A percentile compares a stretch with the other conserved stretches of the same genome.
phyloP scores from a whole-genome alignment of 495 filamentous ascomycete species.

The Talaromyces borbonicus region DNA sequence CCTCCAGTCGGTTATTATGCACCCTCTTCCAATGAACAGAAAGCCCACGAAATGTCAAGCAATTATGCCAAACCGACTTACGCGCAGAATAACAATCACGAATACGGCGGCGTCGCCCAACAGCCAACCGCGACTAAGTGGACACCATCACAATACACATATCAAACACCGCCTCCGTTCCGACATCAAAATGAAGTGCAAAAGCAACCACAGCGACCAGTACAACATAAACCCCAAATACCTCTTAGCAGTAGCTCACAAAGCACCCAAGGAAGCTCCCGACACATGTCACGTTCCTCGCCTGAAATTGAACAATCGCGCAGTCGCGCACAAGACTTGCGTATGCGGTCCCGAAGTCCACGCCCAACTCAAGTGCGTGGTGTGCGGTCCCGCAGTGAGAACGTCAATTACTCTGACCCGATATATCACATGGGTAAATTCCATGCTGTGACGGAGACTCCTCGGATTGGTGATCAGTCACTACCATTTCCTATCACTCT shows the following conservation, averaged over 20 bases:
- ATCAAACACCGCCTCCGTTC: background rate
- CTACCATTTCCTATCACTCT: conserved; percentile 21
- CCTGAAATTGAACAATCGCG: conserved; percentile 6
- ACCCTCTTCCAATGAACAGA: conserved; percentile 10
- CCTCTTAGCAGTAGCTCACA: background rate
- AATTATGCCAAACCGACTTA: background rate
- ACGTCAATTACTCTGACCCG: conserved; percentile 18
- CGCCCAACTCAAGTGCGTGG: conserved; percentile 13
- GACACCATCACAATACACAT: background rate
- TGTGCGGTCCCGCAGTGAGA: conserved; percentile 11
- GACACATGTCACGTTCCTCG: background rate
- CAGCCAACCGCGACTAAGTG: background rate
- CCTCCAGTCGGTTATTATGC: conserved; percentile 24
- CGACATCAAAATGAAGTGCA: background rate
- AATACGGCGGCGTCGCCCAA: background rate
- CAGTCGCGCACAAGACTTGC: conserved; percentile 15
- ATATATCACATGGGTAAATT: conserved; percentile 19
- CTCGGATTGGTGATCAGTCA: conserved; percentile 22
- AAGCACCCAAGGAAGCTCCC: background rate
- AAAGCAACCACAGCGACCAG: background rate
- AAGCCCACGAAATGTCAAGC: background rate
- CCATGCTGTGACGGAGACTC: conserved; percentile 14
- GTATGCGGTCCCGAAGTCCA: conserved; percentile 20
- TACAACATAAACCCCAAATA: conserved; percentile 1
- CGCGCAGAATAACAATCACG: background rate